Base-by-base conservation (phyloP, 108 stramenopile species). In the Nitzschia sp. region DNA sequence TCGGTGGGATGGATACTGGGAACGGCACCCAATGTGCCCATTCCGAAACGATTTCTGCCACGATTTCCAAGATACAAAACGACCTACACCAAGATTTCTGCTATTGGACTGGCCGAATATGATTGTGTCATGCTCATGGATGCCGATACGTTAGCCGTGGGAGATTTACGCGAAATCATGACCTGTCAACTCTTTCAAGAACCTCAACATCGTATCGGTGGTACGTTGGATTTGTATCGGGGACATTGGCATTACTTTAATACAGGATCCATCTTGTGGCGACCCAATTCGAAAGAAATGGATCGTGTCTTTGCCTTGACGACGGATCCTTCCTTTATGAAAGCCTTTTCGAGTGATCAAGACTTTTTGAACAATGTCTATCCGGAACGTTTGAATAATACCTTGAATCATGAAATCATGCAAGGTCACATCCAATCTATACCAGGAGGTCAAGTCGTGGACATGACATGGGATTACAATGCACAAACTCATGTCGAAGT, bases 401-500 rank as follows among this genome's bases (percentile, higher is more conserved):
- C 63, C 23, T 23, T 68, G 46, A 76, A 76, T 46, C 4, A 36
- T 13, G 54, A 60, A 34, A 56, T 76, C 13, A 27, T 65, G 2
- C 46, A 33, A 19, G 45, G 59, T n/a, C 55, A 76, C 33, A 17
- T 62, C 1, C 38, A 64, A 23, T 4, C 23, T 18, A 25, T 38
- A 3, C 45, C 71, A n/a, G 13, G 0, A 9, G 68, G 61, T 9
- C 6, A 59, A 31, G 75, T 76, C 28, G 70, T 59, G 1, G 36
- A 59, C 26, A 51, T 76, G 31, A 30, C 63, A 18, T 76, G 75
- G 75, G 58, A 64, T 49, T 76, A 76, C 63, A 76, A 76, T 54
- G 75, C 75, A 11, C 75, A 76, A 46, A 76, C 75, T n/a, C 75
- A 76, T 63, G 75, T 60, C 13, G 75, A 76, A 54, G 63, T 71